Base-by-base conservation (phyloP, 148 eudicot species). In the Pharnaceum exiguum region DNA sequence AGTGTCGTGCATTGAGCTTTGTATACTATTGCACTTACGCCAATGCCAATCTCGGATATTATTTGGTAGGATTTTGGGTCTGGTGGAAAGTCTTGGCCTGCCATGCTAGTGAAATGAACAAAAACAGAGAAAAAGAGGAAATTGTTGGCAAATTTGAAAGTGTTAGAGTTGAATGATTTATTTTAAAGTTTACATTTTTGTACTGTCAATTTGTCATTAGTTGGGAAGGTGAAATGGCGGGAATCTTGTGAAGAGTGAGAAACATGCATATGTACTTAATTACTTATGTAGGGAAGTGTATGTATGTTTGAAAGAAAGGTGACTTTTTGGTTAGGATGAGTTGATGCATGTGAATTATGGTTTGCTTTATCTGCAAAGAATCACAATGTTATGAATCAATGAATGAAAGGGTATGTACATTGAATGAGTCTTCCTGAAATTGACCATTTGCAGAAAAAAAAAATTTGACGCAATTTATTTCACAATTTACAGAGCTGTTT, bases 21-120 rank as follows among this genome's bases (percentile, higher is more conserved):
- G 80, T 83, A 87, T 1, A 87, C 95, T 2, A 73, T 59, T 3
- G 85, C 87, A 50, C 87, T 83, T 0, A 73, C 78, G 0, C 95
- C 95, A 18, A 74, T 42, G 5, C 95, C 95, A 27, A 87, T 81
- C 44, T 84, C 87, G 2, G 67, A 70, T 12, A 75, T 46, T 28
- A 87, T 62, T 50, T 69, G 26, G 73, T 83, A 87, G 15, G 66
- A 59, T 57, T 43, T 73, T 1, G 81, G 62, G 65, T 84, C 89
- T 0, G 80, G 75, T 44, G 95, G 95, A 66, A 65, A 83, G 12
- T 70, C 68, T 13, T 19, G 10, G 29, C 19, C 21, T 5, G 56
- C 54, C 66, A 69, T 61, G n/a, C n/a, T n/a, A n/a, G n/a, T n/a
- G n/a, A n/a, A n/a, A n/a, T n/a, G n/a, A n/a, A n/a, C n/a, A n/a